phyloP scores from a whole-genome alignment of 2,329 filamentous ascomycete species.

The Didymella glomerata region DNA sequence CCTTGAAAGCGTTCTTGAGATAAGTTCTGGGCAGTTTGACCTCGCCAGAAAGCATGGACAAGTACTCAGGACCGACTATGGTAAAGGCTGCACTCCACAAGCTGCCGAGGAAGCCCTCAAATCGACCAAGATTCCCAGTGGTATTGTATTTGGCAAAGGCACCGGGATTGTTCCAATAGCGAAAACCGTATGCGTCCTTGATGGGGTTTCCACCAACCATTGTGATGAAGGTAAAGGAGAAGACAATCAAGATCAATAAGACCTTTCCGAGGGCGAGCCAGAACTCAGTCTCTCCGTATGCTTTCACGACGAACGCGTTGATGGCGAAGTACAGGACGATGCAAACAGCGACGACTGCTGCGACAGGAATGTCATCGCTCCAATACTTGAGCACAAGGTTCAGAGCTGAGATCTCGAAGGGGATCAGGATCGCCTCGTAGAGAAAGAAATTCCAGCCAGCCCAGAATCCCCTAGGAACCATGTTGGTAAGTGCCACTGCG shows the following conservation, averaged over 20 bases:
- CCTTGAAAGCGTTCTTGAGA: constrained; percentile 54
- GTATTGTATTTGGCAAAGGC: background rate
- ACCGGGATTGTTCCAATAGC: background rate
- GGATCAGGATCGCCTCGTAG: constrained; percentile 58
- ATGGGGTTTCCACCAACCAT: background rate
- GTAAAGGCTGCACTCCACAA: constrained; percentile 21
- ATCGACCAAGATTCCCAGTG: background rate
- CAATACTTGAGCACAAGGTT: constrained; percentile 46
- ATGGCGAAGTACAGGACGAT: background rate
- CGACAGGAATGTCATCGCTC: constrained; percentile 55
- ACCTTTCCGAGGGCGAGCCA: background rate
- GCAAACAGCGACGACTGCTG: constrained; percentile 29
- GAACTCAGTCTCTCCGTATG: background rate
- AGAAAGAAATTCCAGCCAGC: constrained; percentile 25
- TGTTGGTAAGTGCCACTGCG: background rate
- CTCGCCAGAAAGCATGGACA: constrained; percentile 57
- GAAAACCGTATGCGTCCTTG: background rate
- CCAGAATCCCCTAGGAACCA: background rate
- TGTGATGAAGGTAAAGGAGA: background rate
- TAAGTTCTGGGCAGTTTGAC: constrained; percentile 50
- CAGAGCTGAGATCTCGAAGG: constrained; percentile 57
- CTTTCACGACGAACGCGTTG: background rate
- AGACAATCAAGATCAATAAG: background rate
- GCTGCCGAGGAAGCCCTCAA: background rate
- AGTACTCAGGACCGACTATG: constrained; percentile 55